Evolutionary conservation across 2,329 filamentous ascomycete species (phyloP).

Genomic region (Elsinoe australis): DNA sequence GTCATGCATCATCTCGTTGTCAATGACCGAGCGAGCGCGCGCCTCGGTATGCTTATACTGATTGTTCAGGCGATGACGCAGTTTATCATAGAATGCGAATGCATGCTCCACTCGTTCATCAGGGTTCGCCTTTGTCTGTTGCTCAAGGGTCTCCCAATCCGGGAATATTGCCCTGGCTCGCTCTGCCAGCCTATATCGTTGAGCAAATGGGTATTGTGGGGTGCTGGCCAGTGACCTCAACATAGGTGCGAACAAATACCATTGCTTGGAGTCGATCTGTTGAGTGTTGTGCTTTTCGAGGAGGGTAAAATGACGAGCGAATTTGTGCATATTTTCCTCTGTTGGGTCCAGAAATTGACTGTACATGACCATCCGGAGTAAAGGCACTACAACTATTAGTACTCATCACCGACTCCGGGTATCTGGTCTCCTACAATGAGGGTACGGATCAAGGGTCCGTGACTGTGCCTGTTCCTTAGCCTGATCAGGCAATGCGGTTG

Average conservation of each 20-base stretch:
- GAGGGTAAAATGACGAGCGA: constrained; percentile 14
- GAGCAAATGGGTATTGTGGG: background rate
- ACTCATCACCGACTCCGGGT: background rate
- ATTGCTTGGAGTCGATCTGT: constrained; percentile 16
- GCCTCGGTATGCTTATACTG: no score
- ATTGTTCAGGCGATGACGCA: no score
- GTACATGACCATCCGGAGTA: constrained; percentile 18
- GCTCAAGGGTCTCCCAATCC: no score
- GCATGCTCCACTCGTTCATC: no score
- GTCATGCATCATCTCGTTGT: constrained; percentile 13
- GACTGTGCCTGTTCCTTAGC: constrained; percentile 18
- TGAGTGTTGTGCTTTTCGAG: constrained; percentile 14
- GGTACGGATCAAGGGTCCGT: constrained; percentile 16
- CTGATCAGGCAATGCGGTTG: constrained; percentile 12
- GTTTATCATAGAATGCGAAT: no score
- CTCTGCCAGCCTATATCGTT: background rate
- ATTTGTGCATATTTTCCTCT: constrained; percentile 19
- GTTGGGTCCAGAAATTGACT: constrained; percentile 16
- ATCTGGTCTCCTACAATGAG: constrained; percentile 12
- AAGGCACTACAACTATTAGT: constrained; percentile 3
- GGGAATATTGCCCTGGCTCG: background rate
- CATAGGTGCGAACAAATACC: constrained; percentile 18
- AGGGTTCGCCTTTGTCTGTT: no score
- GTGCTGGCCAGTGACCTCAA: background rate
- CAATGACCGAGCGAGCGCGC: background rate